Evolutionary conservation across 768 basidiomycete genomes (phyloP).

Genomic region (Lentinula sp.): DNA sequence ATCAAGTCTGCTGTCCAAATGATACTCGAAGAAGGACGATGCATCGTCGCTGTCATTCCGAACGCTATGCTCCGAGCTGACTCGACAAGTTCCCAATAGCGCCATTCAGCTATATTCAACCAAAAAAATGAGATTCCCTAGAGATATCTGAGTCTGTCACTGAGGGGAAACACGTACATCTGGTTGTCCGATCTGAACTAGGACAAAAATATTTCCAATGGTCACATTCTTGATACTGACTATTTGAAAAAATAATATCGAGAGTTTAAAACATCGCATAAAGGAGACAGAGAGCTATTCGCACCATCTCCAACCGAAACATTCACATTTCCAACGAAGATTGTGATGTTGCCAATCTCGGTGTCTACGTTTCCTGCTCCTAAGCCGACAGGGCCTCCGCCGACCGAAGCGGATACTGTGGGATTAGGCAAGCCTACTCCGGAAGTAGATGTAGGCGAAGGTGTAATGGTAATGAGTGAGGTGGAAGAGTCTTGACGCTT

Average conservation of each 20-base stretch:
- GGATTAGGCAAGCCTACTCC: background rate
- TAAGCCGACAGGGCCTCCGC: conserved; percentile 8
- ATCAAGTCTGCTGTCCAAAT: too few species aligned
- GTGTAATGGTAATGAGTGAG: background rate
- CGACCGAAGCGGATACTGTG: background rate
- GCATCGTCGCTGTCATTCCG: background rate
- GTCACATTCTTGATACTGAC: conserved; percentile 12
- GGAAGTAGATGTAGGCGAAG: background rate
- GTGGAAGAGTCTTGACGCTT: conserved; percentile 8
- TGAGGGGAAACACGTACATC: conserved; percentile 2
- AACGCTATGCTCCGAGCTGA: background rate
- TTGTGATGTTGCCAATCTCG: conserved; percentile 14
- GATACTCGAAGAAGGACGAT: background rate
- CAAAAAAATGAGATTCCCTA: background rate
- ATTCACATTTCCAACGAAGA: conserved; percentile 13
- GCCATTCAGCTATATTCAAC: background rate
- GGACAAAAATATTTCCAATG: conserved; percentile 13
- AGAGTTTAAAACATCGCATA: too few species aligned
- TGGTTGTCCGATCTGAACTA: conserved; percentile 15
- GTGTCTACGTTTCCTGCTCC: conserved; percentile 13
- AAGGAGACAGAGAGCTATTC: background rate
- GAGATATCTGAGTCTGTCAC: too few species aligned
- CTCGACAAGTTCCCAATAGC: conserved; percentile 4
- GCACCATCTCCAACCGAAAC: conserved; percentile 12
- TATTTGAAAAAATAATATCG: background rate